Evolutionary conservation across 352 stramenopile genomes (phyloP), one percentile per base, ranked within the genome.

Genomic region (Globisporangium cystogenes): DNA sequence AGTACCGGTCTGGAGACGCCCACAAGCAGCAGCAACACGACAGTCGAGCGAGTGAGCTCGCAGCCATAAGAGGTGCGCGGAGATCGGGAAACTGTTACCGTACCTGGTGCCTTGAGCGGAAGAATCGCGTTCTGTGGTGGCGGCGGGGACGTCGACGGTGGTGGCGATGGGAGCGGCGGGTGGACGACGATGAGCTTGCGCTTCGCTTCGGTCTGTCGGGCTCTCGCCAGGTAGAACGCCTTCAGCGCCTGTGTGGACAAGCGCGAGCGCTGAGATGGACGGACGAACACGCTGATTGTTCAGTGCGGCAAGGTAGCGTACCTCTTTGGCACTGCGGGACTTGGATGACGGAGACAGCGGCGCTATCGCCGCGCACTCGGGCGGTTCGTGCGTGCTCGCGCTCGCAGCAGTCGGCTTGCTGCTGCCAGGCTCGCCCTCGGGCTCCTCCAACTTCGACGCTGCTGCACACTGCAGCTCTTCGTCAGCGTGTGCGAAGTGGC

Each of bases 161-260:
- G 16, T 7, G 10, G 15, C 1, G 55, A 39, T 1, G 62, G 48
- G n/a, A 58, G 23, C 10, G 59, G 18, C 2, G 67, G 36, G 1
- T 53, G 26, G 8, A 66, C 50, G 10, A 63, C 27, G 35, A 73
- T 67, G 16, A 61, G 57, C 54, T 77, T 84, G 61, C 71, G 69
- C 21, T 67, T 72, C 4, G 55, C 67, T 45, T 86, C 76, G 31
- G 70, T 84, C 48, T 70, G 61, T 42, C 75, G 76, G 4, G 76
- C 76, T 29, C 74, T 61, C 1, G 54, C 53, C 11, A 86, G 57
- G 48, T 87, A 87, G 49, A 86, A 87, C 8, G 67, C 65, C 31
- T 68, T 70, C 14, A 87, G 59, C 14, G 62, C 55, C 74, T 87
- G 16, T 46, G 63, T 51, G 29, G 7, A 33, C 8, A 11, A 33